Base-by-base conservation (phyloP, 129 eudicot species). In the Logfia minima region DNA sequence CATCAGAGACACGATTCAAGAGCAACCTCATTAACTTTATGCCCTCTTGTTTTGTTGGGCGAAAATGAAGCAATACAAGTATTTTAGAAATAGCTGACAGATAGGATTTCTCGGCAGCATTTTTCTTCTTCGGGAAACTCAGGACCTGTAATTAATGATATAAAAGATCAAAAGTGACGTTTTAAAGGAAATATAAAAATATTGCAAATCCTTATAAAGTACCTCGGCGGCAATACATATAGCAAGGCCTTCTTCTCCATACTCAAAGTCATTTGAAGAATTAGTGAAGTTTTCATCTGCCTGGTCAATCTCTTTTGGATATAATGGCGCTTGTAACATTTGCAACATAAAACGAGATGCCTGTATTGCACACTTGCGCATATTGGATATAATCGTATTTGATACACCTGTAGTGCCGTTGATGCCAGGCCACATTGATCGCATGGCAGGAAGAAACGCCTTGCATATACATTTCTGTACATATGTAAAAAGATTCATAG, bases 331-430 rank as follows among this genome's bases (percentile, higher is more conserved):
- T 75, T 92, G 96, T 82, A 95, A 78, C 99, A 95, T 89, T 79
- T 91, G 96, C 79, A 95, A 75, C 96, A 95, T 92, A 83, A 95
- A 95, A 17, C 90, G 97, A 63, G 99, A 95, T 58, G 94, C 97
- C 80, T 89, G 99, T 71, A 80, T 85, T 59, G 97, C 99, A 80
- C 90, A 94, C 80, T 88, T 95, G 39, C 99, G 93, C 90, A 85
- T 80, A 83, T 83, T 90, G 31, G 99, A 90, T 62, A 92, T 85
- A 84, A 84, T 72, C 41, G 76, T 53, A 16, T 86, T 4, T 67
- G 92, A 86, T 31, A 88, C 89, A 48, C 89, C 81, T n/a, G 78
- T 55, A 72, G 81, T 92, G 28, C 97, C 97, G 26, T 88, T 71
- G 78, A 95, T 86, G 58, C 99, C 99, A 41, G 99, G 99, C 99